A percentile compares a stretch with the other conserved stretches of the same genome.
Evolutionary conservation across 805 yeast genomes (phyloP).

Genomic region (Suhomyces vadensis): DNA sequence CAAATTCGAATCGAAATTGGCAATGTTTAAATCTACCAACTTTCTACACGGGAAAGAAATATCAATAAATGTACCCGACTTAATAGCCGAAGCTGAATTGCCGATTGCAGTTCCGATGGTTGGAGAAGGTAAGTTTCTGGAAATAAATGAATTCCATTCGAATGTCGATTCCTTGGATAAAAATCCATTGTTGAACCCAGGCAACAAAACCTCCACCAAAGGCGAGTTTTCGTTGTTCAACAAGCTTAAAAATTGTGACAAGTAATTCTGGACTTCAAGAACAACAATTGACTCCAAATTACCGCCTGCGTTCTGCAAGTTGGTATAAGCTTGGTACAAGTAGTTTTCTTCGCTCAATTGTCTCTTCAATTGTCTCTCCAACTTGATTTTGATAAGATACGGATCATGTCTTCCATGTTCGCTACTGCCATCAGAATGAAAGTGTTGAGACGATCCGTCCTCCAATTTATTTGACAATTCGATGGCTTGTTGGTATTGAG

Average conservation of each 20-base stretch:
- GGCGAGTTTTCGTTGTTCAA: slow-evolving; percentile 73
- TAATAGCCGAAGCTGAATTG: slow-evolving; percentile 25
- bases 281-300: slow-evolving; percentile 86
- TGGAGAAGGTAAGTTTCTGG: slow-evolving; percentile 54
- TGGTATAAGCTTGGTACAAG: slow-evolving; percentile 83
- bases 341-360: slow-evolving; percentile 84
- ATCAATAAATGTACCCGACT: slow-evolving; percentile 42
- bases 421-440: slow-evolving; percentile 30
- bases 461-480: slow-evolving; percentile 57
- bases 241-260: slow-evolving; percentile 68
- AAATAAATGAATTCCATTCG: slow-evolving; percentile 87
- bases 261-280: slow-evolving; percentile 79
- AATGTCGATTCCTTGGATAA: slow-evolving; percentile 73
- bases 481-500: slow-evolving; percentile 57
- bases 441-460: slow-evolving; percentile 19
- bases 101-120: slow-evolving; percentile 29
- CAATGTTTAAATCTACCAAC: slow-evolving; percentile 57
- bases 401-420: slow-evolving; percentile 69
- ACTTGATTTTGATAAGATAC: slow-evolving; percentile 63
- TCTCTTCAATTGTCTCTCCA: slow-evolving; percentile 75
- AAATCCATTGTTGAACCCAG: slow-evolving; percentile 62
- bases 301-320: slow-evolving; percentile 83
- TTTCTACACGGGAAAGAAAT: slow-evolving; percentile 39
- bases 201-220: slow-evolving; percentile 63
- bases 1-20: slow-evolving; percentile 67